Base-by-base conservation (phyloP, 805 yeast genomes). In the Myxozyma sirexii region DNA sequence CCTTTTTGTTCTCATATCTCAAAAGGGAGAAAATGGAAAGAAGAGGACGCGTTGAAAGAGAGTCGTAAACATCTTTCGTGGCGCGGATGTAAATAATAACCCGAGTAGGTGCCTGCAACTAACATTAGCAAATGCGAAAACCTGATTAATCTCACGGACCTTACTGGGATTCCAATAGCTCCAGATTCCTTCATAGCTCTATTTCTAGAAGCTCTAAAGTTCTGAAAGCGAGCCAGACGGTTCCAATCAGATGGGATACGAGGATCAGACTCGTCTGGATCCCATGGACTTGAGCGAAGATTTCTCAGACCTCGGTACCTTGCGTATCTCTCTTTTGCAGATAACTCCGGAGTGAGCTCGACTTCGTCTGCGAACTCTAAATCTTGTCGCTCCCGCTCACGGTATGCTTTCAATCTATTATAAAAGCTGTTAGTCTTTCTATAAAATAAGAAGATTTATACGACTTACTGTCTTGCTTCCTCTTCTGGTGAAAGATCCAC, bases 341-440 rank as follows among this genome's bases (percentile, higher is more conserved):
- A 80, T 65, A 82, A 92, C 4, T 74, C 71, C 31, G 97, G 97
- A 47, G 80, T 81, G 44, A 94, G 76, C 72, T 94, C 98, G 57
- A 93, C 76, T 75, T 94, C 99, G 75, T 94, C 99, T 0, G 98
- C 98, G 79, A 91, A 94, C 68, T 92, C 97, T 71, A 90, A 97
- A 17, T 65, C 68, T 23, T 54, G 57, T 4, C 56, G 55, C 56
- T 92, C 97, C 60, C 82, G 82, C 66, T 85, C 97, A 67, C 94
- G 83, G 76, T 80, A 91, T 68, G 80, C 82, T 57, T 80, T 76
- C 63, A 90, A 78, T 54, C 60, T 56, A 4, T 13, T 7, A n/a
- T 31, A 33, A 15, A 17, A 33, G 13, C 15, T 19, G 50, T 29
- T 52, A 23, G 29, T 15, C 19, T 2, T 15, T 6, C 19, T 8